Evolutionary conservation across 306 rosid species (phyloP).

Genomic region (Rosa chinensis): DNA sequence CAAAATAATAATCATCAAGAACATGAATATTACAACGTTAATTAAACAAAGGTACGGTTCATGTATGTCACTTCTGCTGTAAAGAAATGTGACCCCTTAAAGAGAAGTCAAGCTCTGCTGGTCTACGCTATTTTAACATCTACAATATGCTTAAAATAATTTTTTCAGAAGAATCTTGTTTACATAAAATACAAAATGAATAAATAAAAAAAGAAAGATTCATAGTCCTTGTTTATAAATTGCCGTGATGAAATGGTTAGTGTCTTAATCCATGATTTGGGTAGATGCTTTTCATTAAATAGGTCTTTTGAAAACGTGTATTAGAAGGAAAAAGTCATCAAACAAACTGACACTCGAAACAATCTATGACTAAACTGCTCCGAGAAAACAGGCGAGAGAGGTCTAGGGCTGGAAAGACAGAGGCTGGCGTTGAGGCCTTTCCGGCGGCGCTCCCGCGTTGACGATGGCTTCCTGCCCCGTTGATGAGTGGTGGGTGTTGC

Average conservation of each 20-base stretch:
- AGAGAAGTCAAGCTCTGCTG: neutral
- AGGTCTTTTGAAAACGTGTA: neutral
- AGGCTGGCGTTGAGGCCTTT: no score
- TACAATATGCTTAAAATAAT: neutral
- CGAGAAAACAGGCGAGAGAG: no score
- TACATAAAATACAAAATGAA: neutral
- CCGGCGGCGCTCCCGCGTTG: no score
- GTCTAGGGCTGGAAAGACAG: no score
- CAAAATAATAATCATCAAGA: neutral
- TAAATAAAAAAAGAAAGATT: neutral
- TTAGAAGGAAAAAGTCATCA: neutral
- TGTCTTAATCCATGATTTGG: neutral
- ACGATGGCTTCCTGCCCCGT: no score
- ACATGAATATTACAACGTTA: neutral
- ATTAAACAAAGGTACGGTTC: neutral
- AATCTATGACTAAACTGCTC: no score
- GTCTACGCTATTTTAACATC: neutral
- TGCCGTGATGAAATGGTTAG: constrained; percentile 10
- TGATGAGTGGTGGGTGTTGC: no score
- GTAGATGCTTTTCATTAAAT: neutral
- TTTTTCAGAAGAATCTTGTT: no score
- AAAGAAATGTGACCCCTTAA: neutral
- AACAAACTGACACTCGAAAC: no score
- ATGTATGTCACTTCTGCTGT: neutral
- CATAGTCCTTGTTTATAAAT: neutral